A percentile compares a stretch with the other conserved stretches of the same genome.
Conservation (phyloP, 73 alveolate species). For the Stentor coeruleus region DNA sequence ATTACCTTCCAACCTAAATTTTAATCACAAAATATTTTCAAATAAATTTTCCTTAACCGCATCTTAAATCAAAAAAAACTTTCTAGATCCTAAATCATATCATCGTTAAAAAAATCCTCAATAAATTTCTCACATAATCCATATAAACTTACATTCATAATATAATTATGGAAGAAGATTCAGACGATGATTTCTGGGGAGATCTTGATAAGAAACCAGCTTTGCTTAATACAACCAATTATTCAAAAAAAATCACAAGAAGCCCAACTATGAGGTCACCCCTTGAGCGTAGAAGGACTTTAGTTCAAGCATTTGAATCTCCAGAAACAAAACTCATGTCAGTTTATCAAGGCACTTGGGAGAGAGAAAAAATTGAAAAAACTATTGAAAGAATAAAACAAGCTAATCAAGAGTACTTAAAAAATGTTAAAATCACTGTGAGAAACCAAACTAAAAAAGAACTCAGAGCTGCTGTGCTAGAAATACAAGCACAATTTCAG, state of each 20-base stretch:
- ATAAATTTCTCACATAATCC: no score
- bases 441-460: conserved; percentile 21
- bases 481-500: neutral
- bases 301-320: neutral
- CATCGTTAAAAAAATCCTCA: no score
- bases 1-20: no score
- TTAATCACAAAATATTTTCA: no score
- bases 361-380: neutral
- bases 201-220: neutral
- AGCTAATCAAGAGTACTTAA: neutral
- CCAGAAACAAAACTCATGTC: neutral
- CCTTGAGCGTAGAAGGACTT: neutral
- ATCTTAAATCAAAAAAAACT: no score
- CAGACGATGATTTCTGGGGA: no score
- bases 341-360: neutral
- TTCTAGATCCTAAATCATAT: no score
- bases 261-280: neutral
- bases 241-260: neutral
- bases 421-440: neutral
- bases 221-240: neutral
- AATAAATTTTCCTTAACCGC: no score
- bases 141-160: no score
- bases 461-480: conserved; percentile 14
- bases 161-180: no score
- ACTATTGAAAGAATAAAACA: neutral